Conservation (phyloP, 768 basidiomycete species). For the Lentinus tigrinus region DNA sequence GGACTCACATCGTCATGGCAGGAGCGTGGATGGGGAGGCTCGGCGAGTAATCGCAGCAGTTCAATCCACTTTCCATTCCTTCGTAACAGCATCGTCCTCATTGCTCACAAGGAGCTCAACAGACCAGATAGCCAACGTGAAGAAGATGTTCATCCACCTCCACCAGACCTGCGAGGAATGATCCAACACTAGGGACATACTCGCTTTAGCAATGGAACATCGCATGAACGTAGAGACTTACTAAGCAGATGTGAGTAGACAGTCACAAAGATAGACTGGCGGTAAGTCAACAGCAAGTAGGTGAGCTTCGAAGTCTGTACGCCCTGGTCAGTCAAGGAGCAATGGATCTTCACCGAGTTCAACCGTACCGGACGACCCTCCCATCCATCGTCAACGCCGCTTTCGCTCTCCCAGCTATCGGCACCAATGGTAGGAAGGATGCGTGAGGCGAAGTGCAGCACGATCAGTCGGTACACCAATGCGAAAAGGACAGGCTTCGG, state of each 20-base stretch:
- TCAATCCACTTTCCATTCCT: slow-evolving; percentile 81
- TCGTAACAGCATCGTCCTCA: slow-evolving; percentile 57
- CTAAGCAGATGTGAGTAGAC: slow-evolving; percentile 85
- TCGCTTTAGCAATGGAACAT: background rate
- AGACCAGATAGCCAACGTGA: slow-evolving; percentile 81
- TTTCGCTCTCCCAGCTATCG: slow-evolving; percentile 74
- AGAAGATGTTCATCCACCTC: slow-evolving; percentile 89
- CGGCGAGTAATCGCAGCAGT: background rate
- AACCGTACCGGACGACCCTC: slow-evolving; percentile 67
- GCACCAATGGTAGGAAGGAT: slow-evolving; percentile 84
- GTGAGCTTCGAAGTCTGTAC: slow-evolving; percentile 73
- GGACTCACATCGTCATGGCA: background rate
- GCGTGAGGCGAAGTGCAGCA: slow-evolving; percentile 78
- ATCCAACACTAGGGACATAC: slow-evolving; percentile 54
- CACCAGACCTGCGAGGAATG: slow-evolving; percentile 93
- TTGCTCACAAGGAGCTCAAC: slow-evolving; percentile 77
- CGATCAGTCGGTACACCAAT: slow-evolving; percentile 74
- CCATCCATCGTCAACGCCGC: slow-evolving; percentile 63
- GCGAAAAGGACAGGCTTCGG: slow-evolving; percentile 83
- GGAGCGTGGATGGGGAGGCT: background rate
- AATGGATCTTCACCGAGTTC: background rate
- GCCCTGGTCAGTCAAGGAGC: background rate
- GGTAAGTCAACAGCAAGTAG: slow-evolving; percentile 73
- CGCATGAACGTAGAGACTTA: slow-evolving; percentile 38
- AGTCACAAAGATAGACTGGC: slow-evolving; percentile 81